Evolutionary conservation across 2,329 filamentous ascomycete genomes (phyloP).

Genomic region (Xylaria arbuscula): DNA sequence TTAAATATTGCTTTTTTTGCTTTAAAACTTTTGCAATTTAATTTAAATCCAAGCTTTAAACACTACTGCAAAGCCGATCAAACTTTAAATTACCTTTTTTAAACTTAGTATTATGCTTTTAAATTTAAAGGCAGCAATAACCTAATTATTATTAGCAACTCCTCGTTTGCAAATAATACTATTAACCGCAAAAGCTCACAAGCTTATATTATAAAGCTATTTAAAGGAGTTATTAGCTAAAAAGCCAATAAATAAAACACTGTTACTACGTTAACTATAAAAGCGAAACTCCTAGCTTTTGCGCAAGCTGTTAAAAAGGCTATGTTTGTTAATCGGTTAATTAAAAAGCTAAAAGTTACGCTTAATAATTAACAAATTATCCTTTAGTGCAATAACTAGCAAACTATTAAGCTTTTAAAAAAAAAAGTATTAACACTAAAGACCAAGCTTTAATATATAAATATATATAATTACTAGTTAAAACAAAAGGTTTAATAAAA

Average conservation of each 20-base stretch:
- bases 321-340: constrained; percentile 6
- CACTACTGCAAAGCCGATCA: no score
- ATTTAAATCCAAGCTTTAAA: no score
- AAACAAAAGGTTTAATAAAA: no score
- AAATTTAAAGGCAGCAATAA: not conserved
- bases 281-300: constrained; percentile 15
- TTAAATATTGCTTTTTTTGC: no score
- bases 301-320: constrained; percentile 20
- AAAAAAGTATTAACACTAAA: not conserved
- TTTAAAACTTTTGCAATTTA: no score
- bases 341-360: constrained; percentile 1
- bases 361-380: not conserved
- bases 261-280: constrained; percentile 9
- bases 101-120: not conserved
- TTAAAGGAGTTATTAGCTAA: constrained; percentile 14
- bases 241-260: constrained; percentile 19
- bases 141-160: no score
- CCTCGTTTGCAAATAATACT: no score
- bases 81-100: no score
- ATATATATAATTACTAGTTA: constrained; percentile 4
- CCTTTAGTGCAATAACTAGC: constrained; percentile 15
- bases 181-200: no score
- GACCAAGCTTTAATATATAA: constrained; percentile 9
- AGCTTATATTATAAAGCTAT: not conserved
- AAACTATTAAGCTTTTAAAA: constrained; percentile 11